Evolutionary conservation across 768 basidiomycete genomes (phyloP).

Genomic region (Lactarius vividus): DNA sequence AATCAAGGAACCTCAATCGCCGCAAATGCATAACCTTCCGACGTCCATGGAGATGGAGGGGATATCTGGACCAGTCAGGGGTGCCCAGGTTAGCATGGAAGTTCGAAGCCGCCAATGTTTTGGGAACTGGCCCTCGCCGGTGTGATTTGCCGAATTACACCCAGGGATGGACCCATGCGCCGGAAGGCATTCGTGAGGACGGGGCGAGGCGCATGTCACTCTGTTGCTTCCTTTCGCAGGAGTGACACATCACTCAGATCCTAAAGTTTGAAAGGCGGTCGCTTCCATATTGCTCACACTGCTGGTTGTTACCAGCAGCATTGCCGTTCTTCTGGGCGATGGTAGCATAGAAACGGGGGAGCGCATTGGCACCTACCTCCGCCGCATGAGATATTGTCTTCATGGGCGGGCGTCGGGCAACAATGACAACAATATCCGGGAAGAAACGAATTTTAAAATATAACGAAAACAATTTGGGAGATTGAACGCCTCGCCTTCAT

Average conservation of each 20-base stretch:
- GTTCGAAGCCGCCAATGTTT: slow-evolving; percentile 2
- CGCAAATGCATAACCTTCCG: slow-evolving; percentile 22
- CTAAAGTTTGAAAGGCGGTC: neutral
- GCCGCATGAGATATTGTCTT: neutral
- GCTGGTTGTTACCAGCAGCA: too few relatives aligned
- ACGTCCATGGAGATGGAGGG: slow-evolving; percentile 21
- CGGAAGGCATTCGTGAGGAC: neutral
- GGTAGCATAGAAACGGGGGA: neutral
- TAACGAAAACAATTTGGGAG: neutral
- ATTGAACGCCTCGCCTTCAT: slow-evolving; percentile 6
- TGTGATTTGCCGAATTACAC: slow-evolving; percentile 1
- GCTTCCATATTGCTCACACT: neutral
- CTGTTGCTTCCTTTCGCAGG: slow-evolving; percentile 8
- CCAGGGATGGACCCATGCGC: neutral
- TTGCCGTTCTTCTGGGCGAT: neutral
- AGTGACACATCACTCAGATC: neutral
- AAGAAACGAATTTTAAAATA: neutral
- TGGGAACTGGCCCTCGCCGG: slow-evolving; percentile 5
- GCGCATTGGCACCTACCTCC: too few relatives aligned
- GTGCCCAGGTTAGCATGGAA: slow-evolving; percentile 10
- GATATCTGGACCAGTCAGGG: slow-evolving; percentile 9
- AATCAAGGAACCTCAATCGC: slow-evolving; percentile 15
- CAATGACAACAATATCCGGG: neutral
- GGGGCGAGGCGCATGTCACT: neutral
- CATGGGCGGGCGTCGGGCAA: neutral